A percentile compares a stretch with the other conserved stretches of the same genome.
Conservation (phyloP, 768 basidiomycete species). For the Collybiopsis luxurians region DNA sequence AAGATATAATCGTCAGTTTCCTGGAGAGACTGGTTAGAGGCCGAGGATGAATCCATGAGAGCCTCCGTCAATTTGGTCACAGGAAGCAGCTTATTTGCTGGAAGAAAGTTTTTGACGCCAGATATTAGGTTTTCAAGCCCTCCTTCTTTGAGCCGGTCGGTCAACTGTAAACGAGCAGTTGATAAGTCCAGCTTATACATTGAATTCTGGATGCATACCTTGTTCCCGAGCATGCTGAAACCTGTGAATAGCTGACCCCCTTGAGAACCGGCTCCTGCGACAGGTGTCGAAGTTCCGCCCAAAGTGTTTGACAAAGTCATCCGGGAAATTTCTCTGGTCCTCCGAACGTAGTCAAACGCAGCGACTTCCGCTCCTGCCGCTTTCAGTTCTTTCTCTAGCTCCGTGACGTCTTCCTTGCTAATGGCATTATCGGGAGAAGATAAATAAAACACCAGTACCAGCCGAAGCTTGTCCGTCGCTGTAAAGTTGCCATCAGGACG, state of each 20-base stretch:
- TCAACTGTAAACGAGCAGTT: conserved; percentile 53
- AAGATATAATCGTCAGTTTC: conserved; percentile 96
- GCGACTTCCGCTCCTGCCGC: conserved; percentile 74
- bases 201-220: conserved; percentile 44
- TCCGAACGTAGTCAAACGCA: conserved; percentile 91
- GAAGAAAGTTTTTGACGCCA: conserved; percentile 97
- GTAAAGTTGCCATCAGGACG: conserved; percentile 65
- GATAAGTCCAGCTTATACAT: background rate
- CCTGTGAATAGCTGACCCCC: conserved; percentile 92
- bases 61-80: conserved; percentile 94
- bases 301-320: conserved; percentile 74
- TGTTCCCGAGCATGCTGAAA: conserved; percentile 88
- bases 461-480: conserved; percentile 84
- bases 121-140: conserved; percentile 97
- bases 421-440: conserved; percentile 79
- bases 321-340: conserved; percentile 85
- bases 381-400: conserved; percentile 86
- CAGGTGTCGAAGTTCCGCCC: conserved; percentile 64
- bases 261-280: conserved; percentile 58
- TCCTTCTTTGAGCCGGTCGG: conserved; percentile 89
- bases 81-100: conserved; percentile 89
- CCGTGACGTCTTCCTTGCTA: conserved; percentile 83
- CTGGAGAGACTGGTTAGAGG: conserved; percentile 90
- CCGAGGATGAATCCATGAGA: conserved; percentile 94
- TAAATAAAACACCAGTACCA: conserved; percentile 94